Evolutionary conservation across 2,329 filamentous ascomycete genomes (phyloP).

Genomic region (Zasmidium citrigriseum): DNA sequence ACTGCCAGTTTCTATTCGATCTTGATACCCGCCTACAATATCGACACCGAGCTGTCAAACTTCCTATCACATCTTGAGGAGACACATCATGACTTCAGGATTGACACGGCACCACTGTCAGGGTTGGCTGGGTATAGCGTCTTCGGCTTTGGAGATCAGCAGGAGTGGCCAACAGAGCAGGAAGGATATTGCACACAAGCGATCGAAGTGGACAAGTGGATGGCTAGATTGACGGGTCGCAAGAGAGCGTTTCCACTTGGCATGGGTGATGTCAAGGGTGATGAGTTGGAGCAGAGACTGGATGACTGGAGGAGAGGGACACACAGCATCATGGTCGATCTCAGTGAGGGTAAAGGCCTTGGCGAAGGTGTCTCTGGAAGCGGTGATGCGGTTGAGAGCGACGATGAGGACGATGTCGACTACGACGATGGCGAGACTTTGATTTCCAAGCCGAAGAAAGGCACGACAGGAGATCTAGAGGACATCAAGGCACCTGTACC

Average conservation of each 20-base stretch:
- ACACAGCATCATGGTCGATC: slow-evolving; percentile 66
- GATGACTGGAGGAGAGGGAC: slow-evolving; percentile 78
- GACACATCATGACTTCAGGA: slow-evolving; percentile 94
- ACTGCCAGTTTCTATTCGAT: slow-evolving; percentile 76
- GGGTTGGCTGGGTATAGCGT: slow-evolving; percentile 82
- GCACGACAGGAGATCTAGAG: slow-evolving; percentile 72
- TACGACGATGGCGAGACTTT: slow-evolving; percentile 45
- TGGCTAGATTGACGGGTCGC: slow-evolving; percentile 87
- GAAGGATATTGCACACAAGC: slow-evolving; percentile 94
- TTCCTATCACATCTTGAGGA: slow-evolving; percentile 86
- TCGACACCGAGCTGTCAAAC: slow-evolving; percentile 85
- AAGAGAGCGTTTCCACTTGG: slow-evolving; percentile 89
- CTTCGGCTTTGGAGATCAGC: slow-evolving; percentile 88
- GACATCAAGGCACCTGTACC: slow-evolving; percentile 71
- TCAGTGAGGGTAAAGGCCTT: slow-evolving; percentile 54
- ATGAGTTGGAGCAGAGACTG: slow-evolving; percentile 65
- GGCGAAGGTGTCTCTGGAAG: slow-evolving; percentile 74
- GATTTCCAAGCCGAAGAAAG: slow-evolving; percentile 38
- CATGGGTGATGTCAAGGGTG: slow-evolving; percentile 74
- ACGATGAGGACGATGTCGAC: slow-evolving; percentile 68
- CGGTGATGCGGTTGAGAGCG: slow-evolving; percentile 81
- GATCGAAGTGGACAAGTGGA: slow-evolving; percentile 88
- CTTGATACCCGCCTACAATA: slow-evolving; percentile 88
- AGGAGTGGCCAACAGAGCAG: slow-evolving; percentile 87
- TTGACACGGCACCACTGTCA: slow-evolving; percentile 82